Conservation (phyloP, 345 rosid species). For the Camelina neglecta region DNA sequence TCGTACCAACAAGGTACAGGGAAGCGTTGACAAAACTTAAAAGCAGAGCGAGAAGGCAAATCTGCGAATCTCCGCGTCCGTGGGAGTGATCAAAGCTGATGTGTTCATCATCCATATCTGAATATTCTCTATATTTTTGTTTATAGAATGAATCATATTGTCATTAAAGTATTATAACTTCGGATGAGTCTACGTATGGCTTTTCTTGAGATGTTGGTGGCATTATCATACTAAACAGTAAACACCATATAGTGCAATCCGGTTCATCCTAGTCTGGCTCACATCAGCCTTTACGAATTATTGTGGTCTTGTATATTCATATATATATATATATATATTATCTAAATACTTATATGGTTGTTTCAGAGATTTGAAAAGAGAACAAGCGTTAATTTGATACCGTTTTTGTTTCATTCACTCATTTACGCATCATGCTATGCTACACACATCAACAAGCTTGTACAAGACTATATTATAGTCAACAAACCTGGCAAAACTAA, state of each 20-base stretch:
- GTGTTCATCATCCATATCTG: conserved; percentile 33
- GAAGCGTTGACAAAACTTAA: conserved; percentile 42
- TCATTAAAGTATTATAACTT: conserved; percentile 4
- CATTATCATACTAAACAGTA: conserved; percentile 1
- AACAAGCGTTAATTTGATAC: no score
- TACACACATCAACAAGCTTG: no score
- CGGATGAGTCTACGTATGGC: conserved; percentile 13
- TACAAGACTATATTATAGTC: no score
- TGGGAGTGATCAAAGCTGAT: conserved; percentile 35
- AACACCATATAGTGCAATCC: neutral
- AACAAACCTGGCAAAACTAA: no score
- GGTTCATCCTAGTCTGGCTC: neutral
- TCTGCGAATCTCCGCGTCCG: conserved; percentile 45
- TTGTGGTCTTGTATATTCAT: no score
- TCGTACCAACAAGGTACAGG: conserved; percentile 20
- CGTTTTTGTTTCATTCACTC: no score
- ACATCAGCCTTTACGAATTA: no score
- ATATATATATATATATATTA: no score
- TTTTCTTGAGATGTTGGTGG: conserved; percentile 8
- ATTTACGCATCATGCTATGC: no score
- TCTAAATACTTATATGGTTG: no score
- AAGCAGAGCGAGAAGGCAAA: conserved; percentile 45
- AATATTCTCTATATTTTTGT: conserved; percentile 4
- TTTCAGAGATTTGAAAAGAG: no score
- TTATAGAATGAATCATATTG: conserved; percentile 34